A percentile compares a stretch with the other conserved stretches of the same genome.
Conservation (phyloP, 768 basidiomycete genomes). For the Auriscalpium microsporum region DNA sequence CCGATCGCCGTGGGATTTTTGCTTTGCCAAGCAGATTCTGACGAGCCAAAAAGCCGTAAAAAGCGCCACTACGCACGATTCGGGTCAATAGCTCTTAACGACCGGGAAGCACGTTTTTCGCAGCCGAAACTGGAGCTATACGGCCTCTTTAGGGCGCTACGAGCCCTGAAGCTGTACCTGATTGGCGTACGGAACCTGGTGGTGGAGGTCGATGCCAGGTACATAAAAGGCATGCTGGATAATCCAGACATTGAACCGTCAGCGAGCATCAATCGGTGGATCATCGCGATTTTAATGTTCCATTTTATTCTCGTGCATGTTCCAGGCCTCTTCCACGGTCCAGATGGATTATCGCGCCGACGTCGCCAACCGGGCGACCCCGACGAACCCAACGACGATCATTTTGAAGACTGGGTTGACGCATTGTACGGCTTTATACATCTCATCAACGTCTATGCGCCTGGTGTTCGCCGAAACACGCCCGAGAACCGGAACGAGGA, state of each 20-base stretch:
- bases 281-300: slow-evolving; percentile 30
- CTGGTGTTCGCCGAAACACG: neutral
- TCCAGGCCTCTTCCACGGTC: slow-evolving; percentile 18
- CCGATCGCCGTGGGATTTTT: slow-evolving; percentile 19
- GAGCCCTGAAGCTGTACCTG: slow-evolving; percentile 14
- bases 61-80: slow-evolving; percentile 21
- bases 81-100: slow-evolving; percentile 31
- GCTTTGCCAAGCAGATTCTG: slow-evolving; percentile 19
- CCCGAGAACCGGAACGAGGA: neutral
- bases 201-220: slow-evolving; percentile 30
- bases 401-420: neutral
- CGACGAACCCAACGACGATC: neutral
- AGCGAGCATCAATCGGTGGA: slow-evolving; percentile 34
- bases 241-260: slow-evolving; percentile 31
- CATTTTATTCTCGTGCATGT: slow-evolving; percentile 31
- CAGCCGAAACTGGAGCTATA: slow-evolving; percentile 24
- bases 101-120: slow-evolving; percentile 13
- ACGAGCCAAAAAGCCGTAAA: slow-evolving; percentile 5
- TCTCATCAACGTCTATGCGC: neutral
- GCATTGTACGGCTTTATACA: neutral
- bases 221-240: slow-evolving; percentile 32
- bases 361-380: neutral
- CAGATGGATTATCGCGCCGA: slow-evolving; percentile 24
- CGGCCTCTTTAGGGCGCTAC: slow-evolving; percentile 14
- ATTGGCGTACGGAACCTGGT: slow-evolving; percentile 18